Percentiles rank a stretch among this genome's conserved stretches.
Evolutionary conservation across 2,329 filamentous ascomycete genomes (phyloP).

Genomic region (Pyricularia sp.): DNA sequence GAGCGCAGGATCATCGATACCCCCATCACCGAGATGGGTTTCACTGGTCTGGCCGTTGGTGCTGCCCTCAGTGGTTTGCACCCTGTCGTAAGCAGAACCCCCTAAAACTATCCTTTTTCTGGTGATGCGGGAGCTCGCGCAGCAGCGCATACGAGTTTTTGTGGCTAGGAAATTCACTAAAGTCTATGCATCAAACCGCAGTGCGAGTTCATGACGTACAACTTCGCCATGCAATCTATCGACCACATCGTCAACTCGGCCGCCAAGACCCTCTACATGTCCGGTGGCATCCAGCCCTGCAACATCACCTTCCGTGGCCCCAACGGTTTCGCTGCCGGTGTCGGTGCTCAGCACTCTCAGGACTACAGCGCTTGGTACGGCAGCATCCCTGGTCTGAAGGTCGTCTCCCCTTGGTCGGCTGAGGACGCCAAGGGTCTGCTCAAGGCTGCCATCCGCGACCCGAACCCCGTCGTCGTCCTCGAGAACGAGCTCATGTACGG

Average conservation of each 20-base stretch:
- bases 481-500: slow-evolving; percentile 91
- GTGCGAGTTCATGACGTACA: slow-evolving; percentile 99
- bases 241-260: slow-evolving; percentile 99
- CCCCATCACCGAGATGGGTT: slow-evolving; percentile 95
- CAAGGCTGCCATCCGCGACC: slow-evolving; percentile 95
- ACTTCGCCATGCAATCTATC: slow-evolving; percentile 99
- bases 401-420: slow-evolving; percentile 88
- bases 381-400: slow-evolving; percentile 93
- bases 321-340: slow-evolving; percentile 94
- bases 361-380: slow-evolving; percentile 99
- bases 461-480: slow-evolving; percentile 87
- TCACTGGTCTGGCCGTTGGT: slow-evolving; percentile 85
- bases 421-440: slow-evolving; percentile 97
- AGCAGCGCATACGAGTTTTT: background rate
- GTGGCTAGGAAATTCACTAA: background rate
- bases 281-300: slow-evolving; percentile 96
- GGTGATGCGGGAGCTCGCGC: background rate
- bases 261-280: slow-evolving; percentile 99
- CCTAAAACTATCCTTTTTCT: background rate
- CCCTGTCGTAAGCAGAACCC: slow-evolving; percentile 52
- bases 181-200: slow-evolving; percentile 19
- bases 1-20: slow-evolving; percentile 96
- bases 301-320: slow-evolving; percentile 99
- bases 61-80: slow-evolving; percentile 88
- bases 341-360: slow-evolving; percentile 95